Base-by-base conservation (phyloP, 495 filamentous ascomycete genomes). In the Penicillium subrubescens region DNA sequence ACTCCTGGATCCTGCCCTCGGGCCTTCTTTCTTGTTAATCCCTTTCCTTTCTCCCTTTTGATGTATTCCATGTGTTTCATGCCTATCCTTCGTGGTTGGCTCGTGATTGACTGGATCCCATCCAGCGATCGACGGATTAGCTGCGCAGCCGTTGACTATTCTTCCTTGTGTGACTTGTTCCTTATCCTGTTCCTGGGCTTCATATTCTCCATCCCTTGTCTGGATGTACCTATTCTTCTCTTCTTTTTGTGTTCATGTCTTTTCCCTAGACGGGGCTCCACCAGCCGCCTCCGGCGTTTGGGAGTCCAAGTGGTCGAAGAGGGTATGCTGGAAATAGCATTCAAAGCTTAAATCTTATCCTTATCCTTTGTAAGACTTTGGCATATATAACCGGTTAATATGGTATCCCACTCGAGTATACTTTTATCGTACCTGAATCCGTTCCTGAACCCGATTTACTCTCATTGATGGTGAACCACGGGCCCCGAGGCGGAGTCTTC, bases 41-140 rank as follows among this genome's bases (percentile, higher is more conserved):
- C 35, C 29, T 65, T 68, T 64, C 35, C 55, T 46, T 66, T 64
- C 61, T 64, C 39, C 59, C 50, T 44, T 63, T 27, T 58, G 60
- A 69, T 73, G 69, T 73, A 73, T 69, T 69, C 52, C 60, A 56
- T 67, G 63, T 64, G 39, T 67, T 34, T 61, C 62, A 65, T 65
- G 63, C 63, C 37, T 50, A n/a, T 62, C 34, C 44, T 43, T 65
- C 39, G 48, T 56, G 23, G 37, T 39, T 12, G 8, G 10, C 25
- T 8, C 15, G 23, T n/a, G 12, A 25, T 7, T 31, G 48, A 1
- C 25, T 31, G 25, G 25, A 29, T 37, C 21, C 33, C 31, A 34
- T 56, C 53, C 33, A 56, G 53, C 53, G 6, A 34, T 39, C 52
- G 17, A 21, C n/a, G 21, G 17, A n/a, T n/a, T 25, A 21, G 31